Percentiles rank a stretch among this genome's conserved stretches.
Conservation (phyloP, 352 stramenopile genomes). For the Aphanomyces invadans region DNA sequence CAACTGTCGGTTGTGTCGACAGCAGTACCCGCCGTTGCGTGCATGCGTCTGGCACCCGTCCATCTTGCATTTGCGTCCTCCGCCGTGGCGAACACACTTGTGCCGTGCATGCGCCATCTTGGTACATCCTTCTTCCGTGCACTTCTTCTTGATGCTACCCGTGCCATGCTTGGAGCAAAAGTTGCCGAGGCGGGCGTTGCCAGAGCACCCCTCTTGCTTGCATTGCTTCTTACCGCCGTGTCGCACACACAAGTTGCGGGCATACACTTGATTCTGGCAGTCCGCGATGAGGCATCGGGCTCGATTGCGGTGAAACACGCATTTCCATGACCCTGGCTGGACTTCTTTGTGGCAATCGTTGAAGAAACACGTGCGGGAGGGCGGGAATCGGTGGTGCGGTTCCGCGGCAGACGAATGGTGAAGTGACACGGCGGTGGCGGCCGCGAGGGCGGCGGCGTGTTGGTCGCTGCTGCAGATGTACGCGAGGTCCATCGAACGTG, state of each 20-base stretch:
- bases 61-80: conserved; percentile 18
- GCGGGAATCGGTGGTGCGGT: background rate
- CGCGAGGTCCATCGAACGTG: background rate
- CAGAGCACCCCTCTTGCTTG: conserved; percentile 7
- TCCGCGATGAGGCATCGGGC: conserved; percentile 9
- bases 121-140: conserved; percentile 12
- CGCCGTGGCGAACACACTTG: conserved; percentile 20
- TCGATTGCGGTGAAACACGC: conserved; percentile 16
- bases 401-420: background rate
- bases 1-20: conserved; percentile 13
- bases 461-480: background rate
- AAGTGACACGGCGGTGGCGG: background rate
- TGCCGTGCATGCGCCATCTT: conserved; percentile 18
- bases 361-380: conserved; percentile 16
- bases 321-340: conserved; percentile 14
- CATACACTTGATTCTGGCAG: conserved; percentile 22
- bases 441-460: background rate
- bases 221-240: conserved; percentile 12
- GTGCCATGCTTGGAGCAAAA: conserved; percentile 23
- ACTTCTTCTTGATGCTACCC: conserved; percentile 10
- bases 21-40: conserved; percentile 12
- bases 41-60: conserved; percentile 17
- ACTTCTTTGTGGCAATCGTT: conserved; percentile 22
- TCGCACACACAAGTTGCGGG: conserved; percentile 21
- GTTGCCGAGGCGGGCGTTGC: conserved; percentile 9